Conservation (phyloP, 1,284 basidiomycete genomes). For the Anthracocystis panici-leucophaei region DNA sequence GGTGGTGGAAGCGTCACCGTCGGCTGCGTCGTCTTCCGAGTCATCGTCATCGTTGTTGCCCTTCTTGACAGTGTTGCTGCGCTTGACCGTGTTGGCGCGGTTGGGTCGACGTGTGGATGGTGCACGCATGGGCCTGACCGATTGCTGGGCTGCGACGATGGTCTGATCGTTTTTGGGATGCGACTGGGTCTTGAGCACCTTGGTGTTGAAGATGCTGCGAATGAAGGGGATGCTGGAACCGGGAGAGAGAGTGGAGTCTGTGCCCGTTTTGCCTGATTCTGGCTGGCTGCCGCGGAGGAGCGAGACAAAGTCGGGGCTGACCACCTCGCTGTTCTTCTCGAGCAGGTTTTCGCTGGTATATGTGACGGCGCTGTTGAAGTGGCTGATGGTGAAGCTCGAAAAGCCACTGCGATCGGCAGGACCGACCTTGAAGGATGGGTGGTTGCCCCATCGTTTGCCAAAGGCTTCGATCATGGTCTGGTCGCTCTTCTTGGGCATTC, state of each 20-base stretch:
- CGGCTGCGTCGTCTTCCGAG: conserved; percentile 63
- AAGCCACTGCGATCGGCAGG: conserved; percentile 78
- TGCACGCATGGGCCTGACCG: conserved; percentile 89
- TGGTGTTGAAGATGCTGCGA: conserved; percentile 85
- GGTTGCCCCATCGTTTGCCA: conserved; percentile 91
- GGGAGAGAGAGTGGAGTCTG: conserved; percentile 41
- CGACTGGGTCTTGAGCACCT: conserved; percentile 87
- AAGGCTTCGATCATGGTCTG: conserved; percentile 95
- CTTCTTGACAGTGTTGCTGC: conserved; percentile 70
- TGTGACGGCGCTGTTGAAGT: conserved; percentile 89
- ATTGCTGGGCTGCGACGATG: conserved; percentile 91
- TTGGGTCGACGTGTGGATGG: conserved; percentile 75
- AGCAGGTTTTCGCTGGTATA: conserved; percentile 92
- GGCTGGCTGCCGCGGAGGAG: conserved; percentile 78
- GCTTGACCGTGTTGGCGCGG: conserved; percentile 55
- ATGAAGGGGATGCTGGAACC: conserved; percentile 78
- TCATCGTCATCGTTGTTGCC: conserved; percentile 75
- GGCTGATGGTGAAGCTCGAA: conserved; percentile 89
- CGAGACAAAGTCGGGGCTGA: conserved; percentile 92
- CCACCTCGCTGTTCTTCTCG: conserved; percentile 86
- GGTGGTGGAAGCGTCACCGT: conserved; percentile 32
- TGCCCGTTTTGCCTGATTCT: conserved; percentile 62
- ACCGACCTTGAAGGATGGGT: conserved; percentile 79
- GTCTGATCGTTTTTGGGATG: conserved; percentile 93
- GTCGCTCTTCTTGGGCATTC: conserved; percentile 89